A percentile compares a stretch with the other conserved stretches of the same genome.
These are phyloP conservation scores for Trichoderma oligosporum DNA, from an alignment of 2,329 filamentous ascomycete genomes.

Conservation along the genomic window DNA sequence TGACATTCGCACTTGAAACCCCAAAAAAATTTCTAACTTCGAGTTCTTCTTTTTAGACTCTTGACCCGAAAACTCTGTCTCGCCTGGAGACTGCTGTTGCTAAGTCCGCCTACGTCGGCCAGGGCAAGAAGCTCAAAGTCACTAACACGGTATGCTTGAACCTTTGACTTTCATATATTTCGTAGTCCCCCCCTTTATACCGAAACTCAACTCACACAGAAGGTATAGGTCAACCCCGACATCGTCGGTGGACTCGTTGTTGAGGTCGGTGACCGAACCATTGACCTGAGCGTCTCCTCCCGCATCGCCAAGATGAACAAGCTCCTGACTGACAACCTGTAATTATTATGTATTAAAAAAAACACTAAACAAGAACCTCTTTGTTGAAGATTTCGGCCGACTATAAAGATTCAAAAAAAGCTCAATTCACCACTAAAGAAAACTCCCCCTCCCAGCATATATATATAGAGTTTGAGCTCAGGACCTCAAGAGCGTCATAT, in stretches of 20 bases:
- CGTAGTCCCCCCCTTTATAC: background rate
- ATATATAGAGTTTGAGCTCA: conserved; percentile 9
- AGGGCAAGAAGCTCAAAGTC: conserved; percentile 97
- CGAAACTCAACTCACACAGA: background rate
- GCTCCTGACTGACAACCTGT: conserved; percentile 93
- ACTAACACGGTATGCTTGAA: conserved; percentile 68
- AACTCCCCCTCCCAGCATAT: background rate
- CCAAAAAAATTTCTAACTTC: conserved; percentile 24
- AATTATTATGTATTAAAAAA: conserved; percentile 38
- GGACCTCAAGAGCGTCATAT: background rate
- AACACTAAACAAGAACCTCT: conserved; percentile 23
- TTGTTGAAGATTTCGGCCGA: conserved; percentile 21
- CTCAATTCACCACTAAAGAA: background rate
- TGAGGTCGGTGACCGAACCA: conserved; percentile 95
- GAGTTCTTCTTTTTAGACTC: conserved; percentile 49
- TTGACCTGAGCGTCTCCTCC: conserved; percentile 91
- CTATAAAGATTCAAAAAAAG: background rate
- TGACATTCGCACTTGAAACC: background rate
- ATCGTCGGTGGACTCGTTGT: conserved; percentile 92
- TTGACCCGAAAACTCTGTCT: conserved; percentile 81
- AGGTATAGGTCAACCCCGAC: conserved; percentile 79
- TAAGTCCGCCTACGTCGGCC: conserved; percentile 84
- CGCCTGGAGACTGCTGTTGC: conserved; percentile 82
- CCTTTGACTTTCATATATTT: background rate
- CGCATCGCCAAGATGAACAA: conserved; percentile 99